Evolutionary conservation across 768 basidiomycete species (phyloP), one percentile per base, ranked within the genome.

Genomic region (Boletellus ananas): DNA sequence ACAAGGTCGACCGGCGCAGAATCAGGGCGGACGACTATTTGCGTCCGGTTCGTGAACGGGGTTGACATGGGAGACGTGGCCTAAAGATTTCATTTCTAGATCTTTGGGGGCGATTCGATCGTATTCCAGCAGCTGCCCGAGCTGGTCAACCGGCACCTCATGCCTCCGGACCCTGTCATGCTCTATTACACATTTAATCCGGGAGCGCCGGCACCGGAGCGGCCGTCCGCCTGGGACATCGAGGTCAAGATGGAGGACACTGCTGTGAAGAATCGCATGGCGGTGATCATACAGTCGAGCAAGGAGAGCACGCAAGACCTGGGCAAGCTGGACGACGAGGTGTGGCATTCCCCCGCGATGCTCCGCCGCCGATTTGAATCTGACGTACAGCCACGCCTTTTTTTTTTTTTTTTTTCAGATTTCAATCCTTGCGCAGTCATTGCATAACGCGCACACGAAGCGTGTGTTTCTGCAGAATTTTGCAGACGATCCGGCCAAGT

Each of bases 211-310:
- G 80, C 87, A 0, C 80, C 88, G 3, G 88, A 90, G 50, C 75
- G 83, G 9, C 80, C 83, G 10, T 76, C 78, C 48, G 91, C 90
- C 4, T 95, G 84, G 78, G 94, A 96, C 61, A 79, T 94, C 16
- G 92, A 95, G 44, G 69, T 95, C 11, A 94, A 91, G 66, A 79
- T 86, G 66, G 94, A 96, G 60, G 94, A 96, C 62, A 73, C 79
- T 3, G 66, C 70, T 8, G 63, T 87, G 38, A 94, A 94, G 69
- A 78, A 71, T 48, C 80, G 84, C 44, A 90, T 92, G 84, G 69
- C 79, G 1, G 81, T 85, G n/a, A 77, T 87, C 41, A 70, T 86
- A 11, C 77, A 79, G 42, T 74, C 85, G 48, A 84, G 78, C 55
- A 84, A 87, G 45, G 90, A 90, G 51, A 85, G 84, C 43, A 70